Evolutionary conservation across 2,329 filamentous ascomycete genomes (phyloP).

Genomic region (Leptographium flavum): DNA sequence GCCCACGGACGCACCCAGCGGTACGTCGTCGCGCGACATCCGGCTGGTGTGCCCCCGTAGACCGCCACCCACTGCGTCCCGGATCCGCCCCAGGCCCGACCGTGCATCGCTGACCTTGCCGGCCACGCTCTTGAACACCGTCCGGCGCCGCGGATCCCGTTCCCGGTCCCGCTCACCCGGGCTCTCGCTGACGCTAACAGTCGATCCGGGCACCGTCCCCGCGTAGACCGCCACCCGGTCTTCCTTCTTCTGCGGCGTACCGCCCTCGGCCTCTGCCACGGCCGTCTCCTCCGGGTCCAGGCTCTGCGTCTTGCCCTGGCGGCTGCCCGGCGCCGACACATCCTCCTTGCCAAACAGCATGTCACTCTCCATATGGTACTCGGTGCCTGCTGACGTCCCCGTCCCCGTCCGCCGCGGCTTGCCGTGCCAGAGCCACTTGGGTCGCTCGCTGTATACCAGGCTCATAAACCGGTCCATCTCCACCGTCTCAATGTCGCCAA

Average conservation of each 20-base stretch:
- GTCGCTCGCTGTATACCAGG: constrained; percentile 63
- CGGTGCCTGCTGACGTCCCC: constrained; percentile 8
- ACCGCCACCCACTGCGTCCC: constrained; percentile 60
- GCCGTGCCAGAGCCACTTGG: constrained; percentile 91
- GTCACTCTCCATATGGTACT: constrained; percentile 26
- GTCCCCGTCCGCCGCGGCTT: constrained; percentile 56
- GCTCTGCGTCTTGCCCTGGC: constrained; percentile 17
- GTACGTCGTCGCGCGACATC: constrained; percentile 42
- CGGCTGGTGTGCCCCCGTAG: constrained; percentile 37
- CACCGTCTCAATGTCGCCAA: constrained; percentile 82
- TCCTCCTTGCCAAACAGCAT: constrained; percentile 45
- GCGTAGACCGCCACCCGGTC: constrained; percentile 28
- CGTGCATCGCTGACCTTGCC: constrained; percentile 68
- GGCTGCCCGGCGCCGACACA: constrained; percentile 26
- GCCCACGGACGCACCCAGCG: constrained; percentile 15
- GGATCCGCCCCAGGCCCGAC: constrained; percentile 71
- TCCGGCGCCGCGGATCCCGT: constrained; percentile 41
- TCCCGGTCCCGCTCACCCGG: constrained; percentile 23
- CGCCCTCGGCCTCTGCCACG: background rate
- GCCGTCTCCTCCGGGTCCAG: background rate
- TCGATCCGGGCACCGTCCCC: constrained; percentile 28
- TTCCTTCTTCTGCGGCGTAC: constrained; percentile 24
- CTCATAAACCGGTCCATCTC: constrained; percentile 76
- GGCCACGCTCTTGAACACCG: constrained; percentile 66
- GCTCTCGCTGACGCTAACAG: constrained; percentile 31